A percentile compares a stretch with the other conserved stretches of the same genome.
Evolutionary conservation across 495 filamentous ascomycete genomes (phyloP).

Genomic region (Lasiosphaeria hispida): DNA sequence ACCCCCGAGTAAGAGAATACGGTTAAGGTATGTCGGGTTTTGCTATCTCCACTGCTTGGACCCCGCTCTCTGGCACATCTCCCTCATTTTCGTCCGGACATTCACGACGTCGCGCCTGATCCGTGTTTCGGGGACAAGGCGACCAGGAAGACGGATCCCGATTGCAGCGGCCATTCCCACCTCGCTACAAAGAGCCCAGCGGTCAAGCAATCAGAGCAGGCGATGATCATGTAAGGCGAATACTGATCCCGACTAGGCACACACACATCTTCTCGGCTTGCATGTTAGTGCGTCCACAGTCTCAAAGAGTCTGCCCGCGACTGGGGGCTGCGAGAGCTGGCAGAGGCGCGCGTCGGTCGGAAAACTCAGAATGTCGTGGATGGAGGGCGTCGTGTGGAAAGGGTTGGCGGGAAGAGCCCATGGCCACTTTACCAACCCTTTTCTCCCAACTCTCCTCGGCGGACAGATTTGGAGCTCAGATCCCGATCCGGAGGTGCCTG

Average conservation of each 20-base stretch:
- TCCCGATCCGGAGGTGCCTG: background rate
- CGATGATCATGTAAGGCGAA: slow-evolving; percentile 17
- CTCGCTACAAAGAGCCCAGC: slow-evolving; percentile 6
- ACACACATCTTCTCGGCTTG: slow-evolving; percentile 17
- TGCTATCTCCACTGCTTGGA: background rate
- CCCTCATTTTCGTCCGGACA: slow-evolving; percentile 1
- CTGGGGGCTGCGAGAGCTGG: slow-evolving; percentile 11
- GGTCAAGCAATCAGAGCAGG: slow-evolving; percentile 23
- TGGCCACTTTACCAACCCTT: background rate
- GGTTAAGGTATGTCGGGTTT: background rate
- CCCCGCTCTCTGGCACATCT: background rate
- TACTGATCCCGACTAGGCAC: slow-evolving; percentile 26
- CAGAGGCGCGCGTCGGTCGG: slow-evolving; percentile 13
- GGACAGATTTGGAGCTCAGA: background rate
- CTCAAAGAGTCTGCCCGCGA: background rate
- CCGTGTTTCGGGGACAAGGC: background rate
- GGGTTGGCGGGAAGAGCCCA: slow-evolving; percentile 6
- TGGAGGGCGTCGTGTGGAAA: slow-evolving; percentile 5
- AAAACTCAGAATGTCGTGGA: background rate
- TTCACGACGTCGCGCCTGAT: too few species aligned
- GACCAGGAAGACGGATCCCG: slow-evolving; percentile 16
- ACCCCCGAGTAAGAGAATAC: background rate
- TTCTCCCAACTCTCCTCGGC: background rate
- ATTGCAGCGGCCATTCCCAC: slow-evolving; percentile 15
- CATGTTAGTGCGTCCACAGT: slow-evolving; percentile 21